Evolutionary conservation across 2,329 filamentous ascomycete genomes (phyloP), one percentile per base, ranked within the genome.

Genomic region (Cordyceps militaris): DNA sequence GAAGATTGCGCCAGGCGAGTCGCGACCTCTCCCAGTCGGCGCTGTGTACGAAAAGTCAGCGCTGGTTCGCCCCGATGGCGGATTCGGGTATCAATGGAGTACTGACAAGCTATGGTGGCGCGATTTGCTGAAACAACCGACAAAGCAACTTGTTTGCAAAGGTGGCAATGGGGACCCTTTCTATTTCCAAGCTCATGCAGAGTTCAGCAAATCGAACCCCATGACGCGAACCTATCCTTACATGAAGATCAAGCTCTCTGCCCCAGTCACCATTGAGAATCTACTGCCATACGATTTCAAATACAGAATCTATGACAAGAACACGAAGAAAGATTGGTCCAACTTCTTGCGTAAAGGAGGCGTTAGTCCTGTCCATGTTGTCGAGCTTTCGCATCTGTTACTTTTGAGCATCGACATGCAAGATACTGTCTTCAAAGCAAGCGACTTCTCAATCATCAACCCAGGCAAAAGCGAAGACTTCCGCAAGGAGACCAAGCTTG

Each of bases 301-400:
- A 73, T 99, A 99, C 71, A 86, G 93, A 57, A 97, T 99, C 57
- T 99, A 97, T 68, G 94, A 99, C 76, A 97, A 95, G 76, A 95
- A 96, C 70, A 97, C 92, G 0, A 95, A 93, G 78, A 96, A 95
- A 70, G 94, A 99, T 70, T 99, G 94, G 94, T 95, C 91, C 4
- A 99, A 99, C 70, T 99, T 99, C 74, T 76, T 99, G 48, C 85
- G 94, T 58, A 97, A 97, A 72, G 94, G 95, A 26, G 95, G 95
- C 14, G 87, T 97, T 58, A 99, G 94, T 69, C 95, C 95, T 0
- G 92, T 99, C 0, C 94, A 99, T 69, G 92, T 97, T 10, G 93
- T 97, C 19, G 93, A 99, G 72, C 79, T 99, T 21, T 97, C 93
- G 0, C 95, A 97, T 72, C 79, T 99, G 9, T 79, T 99, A 3